These are phyloP conservation scores for Lecanicillium sp. DNA, from an alignment of 2,329 filamentous ascomycete genomes.

Conservation along the genomic window DNA sequence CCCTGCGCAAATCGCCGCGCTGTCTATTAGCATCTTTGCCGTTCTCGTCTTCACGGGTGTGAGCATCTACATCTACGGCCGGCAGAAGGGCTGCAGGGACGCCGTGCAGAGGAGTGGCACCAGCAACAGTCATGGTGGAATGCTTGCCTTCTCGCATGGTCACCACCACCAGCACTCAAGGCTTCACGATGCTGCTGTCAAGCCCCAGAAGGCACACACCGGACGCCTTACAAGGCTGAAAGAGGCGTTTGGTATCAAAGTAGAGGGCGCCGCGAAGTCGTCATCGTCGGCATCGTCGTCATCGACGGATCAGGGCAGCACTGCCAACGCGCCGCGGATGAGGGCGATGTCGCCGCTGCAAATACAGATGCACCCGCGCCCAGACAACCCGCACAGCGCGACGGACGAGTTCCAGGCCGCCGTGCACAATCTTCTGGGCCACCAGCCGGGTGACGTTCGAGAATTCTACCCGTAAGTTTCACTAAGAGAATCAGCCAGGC, in stretches of 20 bases:
- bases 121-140: neutral
- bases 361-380: neutral
- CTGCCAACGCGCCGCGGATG: neutral
- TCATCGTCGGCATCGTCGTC: neutral
- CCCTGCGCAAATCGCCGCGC: slow-evolving; percentile 52
- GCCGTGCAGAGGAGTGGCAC: neutral
- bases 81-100: slow-evolving; percentile 31
- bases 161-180: neutral
- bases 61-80: slow-evolving; percentile 43
- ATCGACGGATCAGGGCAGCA: neutral
- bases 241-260: neutral
- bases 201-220: neutral
- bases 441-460: neutral
- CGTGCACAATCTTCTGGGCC: slow-evolving; percentile 11
- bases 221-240: neutral
- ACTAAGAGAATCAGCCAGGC: neutral
- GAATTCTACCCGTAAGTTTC: slow-evolving; percentile 25
- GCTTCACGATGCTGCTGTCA: too few relatives aligned
- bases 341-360: slow-evolving; percentile 3
- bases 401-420: slow-evolving; percentile 10
- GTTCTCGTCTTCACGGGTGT: slow-evolving; percentile 37
- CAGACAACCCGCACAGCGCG: neutral
- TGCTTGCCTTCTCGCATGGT: too few relatives aligned
- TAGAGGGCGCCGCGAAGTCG: neutral
- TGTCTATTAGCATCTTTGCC: slow-evolving; percentile 46